A percentile compares a stretch with the other conserved stretches of the same genome.
Conservation (phyloP, 202 grass and related monocot species). For the Panicum virgatum region DNA sequence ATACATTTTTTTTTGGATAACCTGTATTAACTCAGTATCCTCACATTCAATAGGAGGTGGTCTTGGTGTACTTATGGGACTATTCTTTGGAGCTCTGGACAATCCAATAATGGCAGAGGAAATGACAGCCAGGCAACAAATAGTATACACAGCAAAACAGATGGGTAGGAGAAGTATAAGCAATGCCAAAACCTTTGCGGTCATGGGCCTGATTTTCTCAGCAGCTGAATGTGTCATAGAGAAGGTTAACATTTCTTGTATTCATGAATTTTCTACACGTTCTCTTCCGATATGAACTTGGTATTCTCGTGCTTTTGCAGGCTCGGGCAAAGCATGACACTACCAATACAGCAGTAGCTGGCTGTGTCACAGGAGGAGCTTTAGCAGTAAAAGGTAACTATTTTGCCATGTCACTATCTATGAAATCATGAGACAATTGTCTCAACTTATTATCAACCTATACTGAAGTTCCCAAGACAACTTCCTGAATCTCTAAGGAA, state of each 20-base stretch:
- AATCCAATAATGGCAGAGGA: conserved; percentile 74
- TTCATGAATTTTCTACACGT: not conserved
- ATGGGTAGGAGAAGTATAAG: conserved; percentile 90
- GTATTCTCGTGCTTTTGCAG: conserved; percentile 44
- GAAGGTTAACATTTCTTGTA: conserved; percentile 51
- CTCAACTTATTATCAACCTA: not conserved
- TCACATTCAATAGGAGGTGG: conserved; percentile 72
- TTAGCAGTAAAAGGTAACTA: conserved; percentile 75
- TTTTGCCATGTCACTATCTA: not conserved
- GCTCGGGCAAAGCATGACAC: conserved; percentile 92
- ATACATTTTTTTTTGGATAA: not conserved
- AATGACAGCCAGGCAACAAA: conserved; percentile 83
- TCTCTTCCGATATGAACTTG: conserved; percentile 14
- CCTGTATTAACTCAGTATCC: conserved; percentile 1
- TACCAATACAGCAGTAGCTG: conserved; percentile 88
- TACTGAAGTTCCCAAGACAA: not conserved
- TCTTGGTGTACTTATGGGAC: conserved; percentile 83
- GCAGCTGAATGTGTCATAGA: conserved; percentile 83
- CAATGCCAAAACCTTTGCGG: conserved; percentile 88
- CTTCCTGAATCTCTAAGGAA: not conserved
- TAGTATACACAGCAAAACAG: conserved; percentile 86
- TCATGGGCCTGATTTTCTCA: conserved; percentile 95
- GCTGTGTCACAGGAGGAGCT: conserved; percentile 87
- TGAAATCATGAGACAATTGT: conserved; percentile 1
- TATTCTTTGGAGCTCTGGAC: conserved; percentile 92